Base-by-base conservation (phyloP, 1,139 yeast species). In the Magnusiomyces tetraspermus region DNA sequence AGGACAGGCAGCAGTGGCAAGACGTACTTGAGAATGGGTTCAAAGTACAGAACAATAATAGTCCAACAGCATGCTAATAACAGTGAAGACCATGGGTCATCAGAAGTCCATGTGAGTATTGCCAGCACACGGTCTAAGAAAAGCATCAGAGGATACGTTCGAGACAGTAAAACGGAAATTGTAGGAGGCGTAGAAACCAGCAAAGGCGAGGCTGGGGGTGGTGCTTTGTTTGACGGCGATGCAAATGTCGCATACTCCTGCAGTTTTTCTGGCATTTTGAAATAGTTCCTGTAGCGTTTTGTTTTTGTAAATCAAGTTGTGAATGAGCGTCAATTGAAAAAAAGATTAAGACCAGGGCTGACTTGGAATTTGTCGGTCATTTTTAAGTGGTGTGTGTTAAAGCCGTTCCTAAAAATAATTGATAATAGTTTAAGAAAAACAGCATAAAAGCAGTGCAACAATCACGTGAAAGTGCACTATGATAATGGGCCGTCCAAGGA, bases 91-190 rank as follows among this genome's bases (percentile, higher is more conserved):
- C 94, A 88, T 48, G 78, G 75, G 67, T 88, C 95, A 45, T 85
- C 90, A 56, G 83, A 83, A 1, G 97, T 87, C 98, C 98, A 92
- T 0, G 97, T 90, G 31, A 86, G 68, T 33, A 90, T 75, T 38
- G 89, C 80, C 52, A 89, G 72, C 6, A 78, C 57, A 60, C 82
- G 81, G 66, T 89, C 88, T 11, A 82, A 79, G 3, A 86, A 77
- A 46, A 85, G 74, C 49, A 90, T 73, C 63, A 87, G 85, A 2
- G 97, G 97, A 65, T 90, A 89, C 8, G 95, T 80, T 58, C 80
- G 78, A 50, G 89, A 79, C 52, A 90, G 74, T 3, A 95, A 86
- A 61, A 85, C 85, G 31, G 96, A 83, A 15, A 90, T 90, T 0
- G 90, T 80, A 2, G 96, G 95, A 1, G 98, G 97, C 0, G 98